A percentile compares a stretch with the other conserved stretches of the same genome.
phyloP scores from a whole-genome alignment of 2,329 filamentous ascomycete species.

The Akanthomyces dipterigenus region DNA sequence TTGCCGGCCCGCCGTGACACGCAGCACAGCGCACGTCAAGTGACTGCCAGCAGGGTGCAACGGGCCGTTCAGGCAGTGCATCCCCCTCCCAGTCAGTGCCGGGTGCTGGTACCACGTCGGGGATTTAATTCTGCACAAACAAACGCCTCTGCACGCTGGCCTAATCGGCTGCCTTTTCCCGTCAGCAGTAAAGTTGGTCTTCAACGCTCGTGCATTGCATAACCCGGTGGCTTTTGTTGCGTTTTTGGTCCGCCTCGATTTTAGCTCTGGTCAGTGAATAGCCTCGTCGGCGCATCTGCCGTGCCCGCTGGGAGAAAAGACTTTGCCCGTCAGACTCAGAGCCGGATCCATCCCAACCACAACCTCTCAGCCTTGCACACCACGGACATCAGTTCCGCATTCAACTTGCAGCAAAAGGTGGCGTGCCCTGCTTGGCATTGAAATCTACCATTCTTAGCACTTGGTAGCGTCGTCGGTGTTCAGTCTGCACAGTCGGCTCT shows the following conservation, averaged over 20 bases:
- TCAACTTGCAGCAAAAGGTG: background rate
- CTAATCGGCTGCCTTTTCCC: too few relatives aligned
- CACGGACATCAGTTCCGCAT: conserved; percentile 7
- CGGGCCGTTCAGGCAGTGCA: too few relatives aligned
- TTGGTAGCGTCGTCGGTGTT: background rate
- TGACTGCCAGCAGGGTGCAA: background rate
- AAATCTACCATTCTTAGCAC: background rate
- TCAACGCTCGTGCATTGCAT: background rate
- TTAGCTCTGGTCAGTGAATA: background rate
- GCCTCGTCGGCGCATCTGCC: background rate
- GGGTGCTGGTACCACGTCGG: too few relatives aligned
- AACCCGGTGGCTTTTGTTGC: too few relatives aligned
- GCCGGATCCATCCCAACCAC: background rate
- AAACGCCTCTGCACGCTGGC: too few relatives aligned
- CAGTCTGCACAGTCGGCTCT: too few relatives aligned
- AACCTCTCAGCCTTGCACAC: conserved; percentile 8
- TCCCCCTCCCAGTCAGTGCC: too few relatives aligned
- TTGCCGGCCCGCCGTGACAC: background rate
- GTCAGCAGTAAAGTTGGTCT: too few relatives aligned
- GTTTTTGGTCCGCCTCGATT: too few relatives aligned
- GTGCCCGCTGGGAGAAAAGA: background rate
- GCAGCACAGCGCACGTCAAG: background rate
- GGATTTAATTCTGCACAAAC: too few relatives aligned
- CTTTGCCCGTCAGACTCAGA: background rate
- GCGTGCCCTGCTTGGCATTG: background rate